Percentiles rank a stretch among this genome's conserved stretches.
phyloP scores from a whole-genome alignment of 805 yeast species.

The Starmerella ratchasimensis region DNA sequence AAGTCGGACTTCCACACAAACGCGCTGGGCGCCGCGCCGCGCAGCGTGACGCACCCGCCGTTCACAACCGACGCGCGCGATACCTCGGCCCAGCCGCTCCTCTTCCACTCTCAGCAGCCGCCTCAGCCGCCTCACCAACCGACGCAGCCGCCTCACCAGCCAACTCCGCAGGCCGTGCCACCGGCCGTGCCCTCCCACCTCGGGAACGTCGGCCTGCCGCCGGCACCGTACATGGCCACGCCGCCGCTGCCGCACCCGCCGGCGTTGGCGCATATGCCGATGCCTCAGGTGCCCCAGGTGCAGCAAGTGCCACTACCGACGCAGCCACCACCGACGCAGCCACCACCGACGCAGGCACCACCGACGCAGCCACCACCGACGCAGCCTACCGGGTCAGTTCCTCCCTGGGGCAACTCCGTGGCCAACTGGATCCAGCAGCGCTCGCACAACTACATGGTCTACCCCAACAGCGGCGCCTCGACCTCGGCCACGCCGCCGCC shows the following conservation, averaged over 20 bases:
- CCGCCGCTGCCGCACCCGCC: background rate
- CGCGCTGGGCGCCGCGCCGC: too few relatives aligned
- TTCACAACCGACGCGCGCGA: too few relatives aligned
- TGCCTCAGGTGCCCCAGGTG: conserved; percentile 1
- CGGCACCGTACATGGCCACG: background rate
- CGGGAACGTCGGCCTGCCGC: background rate
- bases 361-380: background rate
- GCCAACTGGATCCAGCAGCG: conserved; percentile 5
- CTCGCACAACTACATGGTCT: conserved; percentile 13
- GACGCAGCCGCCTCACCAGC: too few relatives aligned
- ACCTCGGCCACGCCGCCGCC: background rate
- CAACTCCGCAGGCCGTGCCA: too few relatives aligned
- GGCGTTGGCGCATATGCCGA: background rate
- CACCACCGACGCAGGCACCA: background rate
- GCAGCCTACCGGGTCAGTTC: background rate
- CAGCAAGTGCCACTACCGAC: conserved; percentile 1
- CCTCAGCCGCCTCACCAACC: too few relatives aligned
- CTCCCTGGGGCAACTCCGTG: background rate
- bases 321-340: background rate
- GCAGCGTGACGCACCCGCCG: too few relatives aligned
- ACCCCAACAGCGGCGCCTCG: conserved; percentile 4
- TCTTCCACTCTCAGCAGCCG: too few relatives aligned
- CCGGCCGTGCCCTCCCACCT: background rate
- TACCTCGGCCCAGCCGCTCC: too few relatives aligned
- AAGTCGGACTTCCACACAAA: too few relatives aligned